A percentile compares a stretch with the other conserved stretches of the same genome.
phyloP scores from a whole-genome alignment of 2,329 filamentous ascomycete genomes.

The Cercospora sp. region DNA sequence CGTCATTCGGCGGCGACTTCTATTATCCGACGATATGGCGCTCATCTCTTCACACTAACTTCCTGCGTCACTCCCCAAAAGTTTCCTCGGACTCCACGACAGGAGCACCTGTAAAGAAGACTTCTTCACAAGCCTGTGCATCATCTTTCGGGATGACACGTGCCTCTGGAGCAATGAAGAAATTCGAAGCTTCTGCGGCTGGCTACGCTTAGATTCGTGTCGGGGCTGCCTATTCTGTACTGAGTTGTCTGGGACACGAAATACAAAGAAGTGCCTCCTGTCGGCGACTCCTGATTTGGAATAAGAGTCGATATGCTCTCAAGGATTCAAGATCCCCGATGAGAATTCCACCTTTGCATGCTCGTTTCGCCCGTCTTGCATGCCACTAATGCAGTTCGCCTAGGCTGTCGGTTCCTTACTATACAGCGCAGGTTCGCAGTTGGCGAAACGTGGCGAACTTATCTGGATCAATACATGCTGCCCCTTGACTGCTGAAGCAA shows the following conservation, averaged over 20 bases:
- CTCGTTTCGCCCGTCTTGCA: neutral
- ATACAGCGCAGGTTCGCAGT: neutral
- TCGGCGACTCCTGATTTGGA: neutral
- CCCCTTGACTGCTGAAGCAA: neutral
- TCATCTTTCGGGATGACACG: too few relatives aligned
- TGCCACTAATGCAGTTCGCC: neutral
- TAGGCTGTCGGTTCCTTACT: neutral
- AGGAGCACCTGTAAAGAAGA: too few relatives aligned
- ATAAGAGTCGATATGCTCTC: neutral
- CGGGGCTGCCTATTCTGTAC: neutral
- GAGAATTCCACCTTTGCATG: neutral
- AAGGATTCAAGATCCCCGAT: neutral
- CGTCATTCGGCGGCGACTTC: neutral
- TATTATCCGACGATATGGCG: neutral
- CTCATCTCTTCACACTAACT: neutral
- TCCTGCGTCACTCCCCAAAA: neutral
- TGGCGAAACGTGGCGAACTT: neutral
- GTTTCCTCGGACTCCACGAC: too few relatives aligned
- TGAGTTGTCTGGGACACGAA: neutral
- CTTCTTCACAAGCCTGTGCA: too few relatives aligned
- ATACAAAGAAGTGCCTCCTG: neutral
- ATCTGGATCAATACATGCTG: neutral
- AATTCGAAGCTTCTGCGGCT: too few relatives aligned
- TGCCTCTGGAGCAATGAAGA: too few relatives aligned
- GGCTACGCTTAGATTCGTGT: neutral